A percentile compares a stretch with the other conserved stretches of the same genome.
phyloP scores from a whole-genome alignment of 352 stramenopile species.

The Phytophthora pini region DNA sequence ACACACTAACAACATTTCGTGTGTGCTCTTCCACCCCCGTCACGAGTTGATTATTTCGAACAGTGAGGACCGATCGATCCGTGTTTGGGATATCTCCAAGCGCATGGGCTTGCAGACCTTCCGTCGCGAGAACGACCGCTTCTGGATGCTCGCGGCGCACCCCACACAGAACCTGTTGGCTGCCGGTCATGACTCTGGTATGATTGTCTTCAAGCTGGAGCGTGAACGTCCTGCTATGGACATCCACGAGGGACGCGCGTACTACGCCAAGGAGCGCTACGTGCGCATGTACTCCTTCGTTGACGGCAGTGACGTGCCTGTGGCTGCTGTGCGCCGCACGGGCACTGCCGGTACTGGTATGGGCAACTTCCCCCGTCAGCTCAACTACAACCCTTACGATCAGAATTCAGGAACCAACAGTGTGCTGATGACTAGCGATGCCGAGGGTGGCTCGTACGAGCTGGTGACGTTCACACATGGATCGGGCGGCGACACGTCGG shows the following conservation, averaged over 20 bases:
- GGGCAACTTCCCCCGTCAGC: slow-evolving; percentile 92
- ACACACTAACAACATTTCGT: slow-evolving; percentile 99
- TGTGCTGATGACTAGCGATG: slow-evolving; percentile 95
- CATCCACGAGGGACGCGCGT: slow-evolving; percentile 84
- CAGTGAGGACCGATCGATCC: slow-evolving; percentile 99
- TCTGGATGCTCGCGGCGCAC: slow-evolving; percentile 98
- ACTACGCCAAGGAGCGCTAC: slow-evolving; percentile 99
- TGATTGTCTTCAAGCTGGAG: slow-evolving; percentile 99
- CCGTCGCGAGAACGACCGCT: slow-evolving; percentile 98
- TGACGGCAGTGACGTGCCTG: slow-evolving; percentile 77
- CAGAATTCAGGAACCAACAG: slow-evolving; percentile 83
- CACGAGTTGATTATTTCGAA: slow-evolving; percentile 99
- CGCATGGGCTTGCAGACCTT: slow-evolving; percentile 99
- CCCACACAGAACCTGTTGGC: slow-evolving; percentile 98
- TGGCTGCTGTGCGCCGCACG: slow-evolving; percentile 74
- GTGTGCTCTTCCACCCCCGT: slow-evolving; percentile 99
- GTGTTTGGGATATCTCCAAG: slow-evolving; percentile 99
- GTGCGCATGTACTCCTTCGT: slow-evolving; percentile 97
- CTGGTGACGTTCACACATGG: slow-evolving; percentile 94
- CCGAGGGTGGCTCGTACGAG: slow-evolving; percentile 98
- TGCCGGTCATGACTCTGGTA: slow-evolving; percentile 99
- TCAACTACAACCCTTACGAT: slow-evolving; percentile 98
- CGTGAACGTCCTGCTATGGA: slow-evolving; percentile 97
- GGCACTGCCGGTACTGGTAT: slow-evolving; percentile 83
- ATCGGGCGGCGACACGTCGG: slow-evolving; percentile 80